phyloP scores from a whole-genome alignment of 306 rosid genomes.

The Phaseolus lunatus region DNA sequence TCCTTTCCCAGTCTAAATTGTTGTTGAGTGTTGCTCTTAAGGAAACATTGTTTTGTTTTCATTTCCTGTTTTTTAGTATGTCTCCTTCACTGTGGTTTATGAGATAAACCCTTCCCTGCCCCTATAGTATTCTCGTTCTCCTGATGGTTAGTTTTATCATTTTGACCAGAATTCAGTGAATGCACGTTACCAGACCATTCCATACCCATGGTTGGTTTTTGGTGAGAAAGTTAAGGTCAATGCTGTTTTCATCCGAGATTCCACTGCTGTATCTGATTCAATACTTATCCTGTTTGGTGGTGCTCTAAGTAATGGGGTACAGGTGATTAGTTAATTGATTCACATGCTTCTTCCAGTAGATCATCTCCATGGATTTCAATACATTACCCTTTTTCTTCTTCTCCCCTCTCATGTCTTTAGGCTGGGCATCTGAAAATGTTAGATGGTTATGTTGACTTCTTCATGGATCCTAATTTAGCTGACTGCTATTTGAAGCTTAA shows the following conservation, averaged over 20 bases:
- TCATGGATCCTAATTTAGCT: slow-evolving; percentile 89
- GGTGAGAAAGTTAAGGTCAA: slow-evolving; percentile 95
- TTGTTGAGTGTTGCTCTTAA: slow-evolving; percentile 6
- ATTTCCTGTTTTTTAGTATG: not conserved
- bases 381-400: not conserved
- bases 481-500: slow-evolving; percentile 91
- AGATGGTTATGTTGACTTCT: slow-evolving; percentile 83
- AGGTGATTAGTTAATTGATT: slow-evolving; percentile 60
- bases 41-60: not conserved
- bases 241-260: slow-evolving; percentile 93
- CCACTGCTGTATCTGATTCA: slow-evolving; percentile 95
- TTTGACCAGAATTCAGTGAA: slow-evolving; percentile 91
- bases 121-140: slow-evolving; percentile 20
- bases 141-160: slow-evolving; percentile 31
- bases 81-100: not conserved
- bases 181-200: slow-evolving; percentile 90
- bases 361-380: slow-evolving; percentile 36
- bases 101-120: slow-evolving; percentile 1
- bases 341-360: slow-evolving; percentile 13
- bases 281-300: slow-evolving; percentile 89
- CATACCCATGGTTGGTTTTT: slow-evolving; percentile 97
- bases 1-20: not conserved
- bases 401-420: slow-evolving; percentile 49
- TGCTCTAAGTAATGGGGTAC: slow-evolving; percentile 68
- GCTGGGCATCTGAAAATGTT: slow-evolving; percentile 95